Percentiles rank a stretch among this genome's conserved stretches.
Evolutionary conservation across 345 rosid species (phyloP).

Genomic region (Hibiscus tridactylites): DNA sequence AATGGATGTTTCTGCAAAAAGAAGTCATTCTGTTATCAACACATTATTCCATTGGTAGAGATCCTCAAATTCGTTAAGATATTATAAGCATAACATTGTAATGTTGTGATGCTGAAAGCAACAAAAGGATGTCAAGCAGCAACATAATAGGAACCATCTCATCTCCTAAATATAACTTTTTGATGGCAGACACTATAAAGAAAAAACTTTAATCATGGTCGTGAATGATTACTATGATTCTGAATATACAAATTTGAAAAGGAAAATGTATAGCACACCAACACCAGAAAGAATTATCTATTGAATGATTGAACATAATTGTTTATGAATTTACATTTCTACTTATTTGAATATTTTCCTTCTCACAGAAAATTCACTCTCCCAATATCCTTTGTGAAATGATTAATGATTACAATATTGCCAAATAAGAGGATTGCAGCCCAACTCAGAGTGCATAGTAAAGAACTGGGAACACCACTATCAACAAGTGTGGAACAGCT

Average conservation of each 20-base stretch:
- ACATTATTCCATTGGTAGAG: neutral
- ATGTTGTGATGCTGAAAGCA: neutral
- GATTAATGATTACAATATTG: neutral
- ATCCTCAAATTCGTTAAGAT: neutral
- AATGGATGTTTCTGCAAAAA: constrained; percentile 31
- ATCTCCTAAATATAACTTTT: neutral
- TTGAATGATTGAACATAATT: neutral
- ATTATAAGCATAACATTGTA: neutral
- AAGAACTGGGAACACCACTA: neutral
- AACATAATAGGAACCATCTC: neutral
- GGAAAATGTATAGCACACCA: neutral
- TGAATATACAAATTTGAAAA: neutral
- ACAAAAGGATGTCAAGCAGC: neutral
- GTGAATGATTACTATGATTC: neutral
- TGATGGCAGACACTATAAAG: neutral
- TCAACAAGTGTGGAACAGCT: neutral
- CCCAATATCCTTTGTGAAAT: neutral
- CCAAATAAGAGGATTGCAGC: neutral
- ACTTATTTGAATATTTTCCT: neutral
- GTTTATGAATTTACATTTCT: neutral
- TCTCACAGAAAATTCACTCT: neutral
- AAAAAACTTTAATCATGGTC: neutral
- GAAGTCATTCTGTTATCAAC: neutral
- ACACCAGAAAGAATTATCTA: neutral
- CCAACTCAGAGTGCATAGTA: constrained; percentile 2